Evolutionary conservation across 1,139 yeast genomes (phyloP).

Genomic region (Eremothecium coryli): DNA sequence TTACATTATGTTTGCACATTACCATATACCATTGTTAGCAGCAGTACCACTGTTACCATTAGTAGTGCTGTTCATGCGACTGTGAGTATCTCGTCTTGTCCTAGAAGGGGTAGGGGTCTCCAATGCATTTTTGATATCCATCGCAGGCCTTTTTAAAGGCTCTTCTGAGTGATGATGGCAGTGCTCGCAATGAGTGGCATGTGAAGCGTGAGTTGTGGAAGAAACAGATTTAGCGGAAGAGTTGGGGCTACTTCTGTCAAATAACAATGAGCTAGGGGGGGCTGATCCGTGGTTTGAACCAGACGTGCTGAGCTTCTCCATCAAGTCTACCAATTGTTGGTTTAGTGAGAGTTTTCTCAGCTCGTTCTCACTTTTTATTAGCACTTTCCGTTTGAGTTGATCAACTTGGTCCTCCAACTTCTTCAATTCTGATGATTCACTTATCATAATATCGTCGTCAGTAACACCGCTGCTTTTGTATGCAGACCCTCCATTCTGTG

Average conservation of each 20-base stretch:
- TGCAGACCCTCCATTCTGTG: neutral
- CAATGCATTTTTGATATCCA: conserved; percentile 11
- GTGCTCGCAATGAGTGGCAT: conserved; percentile 11
- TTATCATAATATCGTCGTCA: conserved; percentile 26
- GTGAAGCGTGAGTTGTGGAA: conserved; percentile 1
- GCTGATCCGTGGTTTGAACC: neutral
- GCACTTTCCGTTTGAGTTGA: conserved; percentile 20
- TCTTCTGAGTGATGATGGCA: conserved; percentile 9
- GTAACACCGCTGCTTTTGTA: conserved; percentile 9
- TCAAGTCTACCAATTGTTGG: conserved; percentile 23
- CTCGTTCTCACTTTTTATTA: conserved; percentile 26
- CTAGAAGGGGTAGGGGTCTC: conserved; percentile 13
- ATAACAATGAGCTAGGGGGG: conserved; percentile 5
- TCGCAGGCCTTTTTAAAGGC: conserved; percentile 5
- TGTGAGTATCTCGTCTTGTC: conserved; percentile 1
- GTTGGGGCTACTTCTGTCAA: conserved; percentile 1
- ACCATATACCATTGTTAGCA: too few relatives aligned
- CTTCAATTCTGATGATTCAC: conserved; percentile 26
- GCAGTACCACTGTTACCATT: neutral
- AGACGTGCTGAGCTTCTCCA: conserved; percentile 7
- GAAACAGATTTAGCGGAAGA: conserved; percentile 2
- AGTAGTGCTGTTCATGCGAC: neutral
- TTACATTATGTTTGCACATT: too few relatives aligned
- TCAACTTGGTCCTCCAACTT: conserved; percentile 25
- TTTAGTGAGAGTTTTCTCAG: conserved; percentile 25